Evolutionary conservation across 352 stramenopile species (phyloP).

Genomic region (Phytophthora boehmeriae): DNA sequence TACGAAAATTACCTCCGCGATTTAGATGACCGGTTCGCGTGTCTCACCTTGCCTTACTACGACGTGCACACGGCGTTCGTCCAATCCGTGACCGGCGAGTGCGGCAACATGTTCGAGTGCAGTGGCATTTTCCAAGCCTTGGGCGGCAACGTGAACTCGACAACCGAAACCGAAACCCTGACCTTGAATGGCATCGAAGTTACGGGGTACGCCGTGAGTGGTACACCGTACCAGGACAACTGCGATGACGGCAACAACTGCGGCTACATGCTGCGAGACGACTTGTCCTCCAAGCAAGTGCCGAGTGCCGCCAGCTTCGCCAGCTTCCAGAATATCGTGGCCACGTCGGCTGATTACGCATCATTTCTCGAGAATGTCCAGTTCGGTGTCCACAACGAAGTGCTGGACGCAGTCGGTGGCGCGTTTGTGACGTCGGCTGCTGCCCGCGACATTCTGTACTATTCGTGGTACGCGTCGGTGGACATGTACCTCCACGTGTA

Average conservation of each 20-base stretch:
- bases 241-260: constrained; percentile 56
- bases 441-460: constrained; percentile 67
- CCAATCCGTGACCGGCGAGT: constrained; percentile 48
- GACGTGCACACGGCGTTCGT: constrained; percentile 75
- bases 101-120: constrained; percentile 66
- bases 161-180: constrained; percentile 15
- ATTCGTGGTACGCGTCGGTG: constrained; percentile 67
- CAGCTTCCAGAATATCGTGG: constrained; percentile 57
- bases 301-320: constrained; percentile 58
- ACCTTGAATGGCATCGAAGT: constrained; percentile 36
- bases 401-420: constrained; percentile 61
- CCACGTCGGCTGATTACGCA: constrained; percentile 57
- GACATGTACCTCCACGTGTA: constrained; percentile 78
- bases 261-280: constrained; percentile 42
- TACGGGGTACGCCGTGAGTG: constrained; percentile 37
- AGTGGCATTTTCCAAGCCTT: constrained; percentile 62
- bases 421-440: constrained; percentile 56
- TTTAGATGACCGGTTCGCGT: constrained; percentile 58
- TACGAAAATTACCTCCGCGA: constrained; percentile 74
- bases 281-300: constrained; percentile 42
- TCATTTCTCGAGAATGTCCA: constrained; percentile 63
- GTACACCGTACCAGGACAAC: constrained; percentile 35
- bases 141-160: constrained; percentile 35
- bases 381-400: constrained; percentile 68
- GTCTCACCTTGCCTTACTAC: constrained; percentile 80